Percentiles rank a stretch among this genome's conserved stretches.
Evolutionary conservation across 495 filamentous ascomycete species (phyloP).

Genomic region (Choiromyces venosus): DNA sequence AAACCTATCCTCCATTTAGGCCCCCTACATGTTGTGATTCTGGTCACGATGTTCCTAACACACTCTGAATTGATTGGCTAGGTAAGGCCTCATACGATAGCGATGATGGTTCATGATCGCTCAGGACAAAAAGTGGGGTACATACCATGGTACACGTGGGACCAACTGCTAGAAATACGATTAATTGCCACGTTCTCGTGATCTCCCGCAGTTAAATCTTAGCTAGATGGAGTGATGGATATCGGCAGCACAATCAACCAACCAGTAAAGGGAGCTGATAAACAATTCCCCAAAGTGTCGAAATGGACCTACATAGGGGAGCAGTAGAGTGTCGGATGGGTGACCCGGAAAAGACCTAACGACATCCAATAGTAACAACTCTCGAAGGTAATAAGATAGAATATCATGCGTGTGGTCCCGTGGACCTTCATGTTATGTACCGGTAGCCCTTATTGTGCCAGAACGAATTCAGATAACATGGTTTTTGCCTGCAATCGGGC

Average conservation of each 20-base stretch:
- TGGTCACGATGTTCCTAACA: no score
- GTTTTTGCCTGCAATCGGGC: constrained; percentile 20
- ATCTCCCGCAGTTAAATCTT: constrained; percentile 16
- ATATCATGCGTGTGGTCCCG: constrained; percentile 26
- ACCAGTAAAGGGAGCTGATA: constrained; percentile 8
- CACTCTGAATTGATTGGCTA: no score
- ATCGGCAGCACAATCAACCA: constrained; percentile 15
- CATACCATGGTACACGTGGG: constrained; percentile 19
- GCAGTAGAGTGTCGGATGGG: constrained; percentile 2
- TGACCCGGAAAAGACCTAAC: constrained; percentile 8
- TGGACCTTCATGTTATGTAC: constrained; percentile 19
- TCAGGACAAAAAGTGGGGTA: constrained; percentile 8
- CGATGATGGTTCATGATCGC: background rate
- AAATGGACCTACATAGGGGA: constrained; percentile 6
- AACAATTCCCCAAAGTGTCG: constrained; percentile 7
- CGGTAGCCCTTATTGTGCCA: constrained; percentile 11
- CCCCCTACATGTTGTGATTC: no score
- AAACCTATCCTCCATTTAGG: no score
- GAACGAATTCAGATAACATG: constrained; percentile 26
- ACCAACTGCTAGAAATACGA: constrained; percentile 22
- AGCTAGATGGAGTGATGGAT: constrained; percentile 7
- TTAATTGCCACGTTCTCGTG: constrained; percentile 8
- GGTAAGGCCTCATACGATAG: no score
- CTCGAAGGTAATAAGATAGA: no score
- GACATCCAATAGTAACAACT: constrained; percentile 8